These are phyloP conservation scores for Blakeslea trispora DNA, from an alignment of 371 early-diverging fungal genomes.

Conservation along the genomic window DNA sequence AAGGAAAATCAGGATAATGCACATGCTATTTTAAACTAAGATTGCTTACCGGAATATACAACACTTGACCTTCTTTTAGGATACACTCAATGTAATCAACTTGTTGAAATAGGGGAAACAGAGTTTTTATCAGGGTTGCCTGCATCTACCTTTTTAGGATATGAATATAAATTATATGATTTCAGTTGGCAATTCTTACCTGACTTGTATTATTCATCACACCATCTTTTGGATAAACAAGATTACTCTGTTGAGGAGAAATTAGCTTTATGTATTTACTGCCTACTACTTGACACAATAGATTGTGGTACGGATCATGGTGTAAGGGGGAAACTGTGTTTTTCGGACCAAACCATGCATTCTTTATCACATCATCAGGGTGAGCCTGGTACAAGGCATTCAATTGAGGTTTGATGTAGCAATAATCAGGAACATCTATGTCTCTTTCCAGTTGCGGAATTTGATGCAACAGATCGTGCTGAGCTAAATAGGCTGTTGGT, in stretches of 20 bases:
- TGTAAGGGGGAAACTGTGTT: conserved; percentile 90
- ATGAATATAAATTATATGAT: neutral
- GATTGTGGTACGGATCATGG: conserved; percentile 82
- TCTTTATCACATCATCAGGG: conserved; percentile 58
- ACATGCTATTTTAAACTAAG: neutral
- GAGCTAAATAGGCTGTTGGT: conserved; percentile 78
- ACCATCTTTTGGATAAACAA: conserved; percentile 61
- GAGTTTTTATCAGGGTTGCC: conserved; percentile 58
- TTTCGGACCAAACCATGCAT: conserved; percentile 91
- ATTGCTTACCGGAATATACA: conserved; percentile 83
- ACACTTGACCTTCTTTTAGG: conserved; percentile 78
- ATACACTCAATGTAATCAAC: conserved; percentile 71
- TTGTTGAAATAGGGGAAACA: conserved; percentile 56
- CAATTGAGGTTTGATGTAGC: conserved; percentile 51
- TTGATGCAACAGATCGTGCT: conserved; percentile 85
- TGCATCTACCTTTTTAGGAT: conserved; percentile 58
- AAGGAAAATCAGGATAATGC: neutral
- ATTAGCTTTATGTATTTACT: conserved; percentile 79
- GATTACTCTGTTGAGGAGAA: conserved; percentile 57
- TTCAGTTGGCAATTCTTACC: conserved; percentile 41
- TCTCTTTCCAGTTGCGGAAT: conserved; percentile 75
- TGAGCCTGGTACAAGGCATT: conserved; percentile 32
- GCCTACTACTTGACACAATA: conserved; percentile 89
- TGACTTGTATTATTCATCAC: conserved; percentile 81
- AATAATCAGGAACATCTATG: conserved; percentile 81